Base-by-base conservation (phyloP, 2,329 filamentous ascomycete genomes). In the Lomentospora prolificans region DNA sequence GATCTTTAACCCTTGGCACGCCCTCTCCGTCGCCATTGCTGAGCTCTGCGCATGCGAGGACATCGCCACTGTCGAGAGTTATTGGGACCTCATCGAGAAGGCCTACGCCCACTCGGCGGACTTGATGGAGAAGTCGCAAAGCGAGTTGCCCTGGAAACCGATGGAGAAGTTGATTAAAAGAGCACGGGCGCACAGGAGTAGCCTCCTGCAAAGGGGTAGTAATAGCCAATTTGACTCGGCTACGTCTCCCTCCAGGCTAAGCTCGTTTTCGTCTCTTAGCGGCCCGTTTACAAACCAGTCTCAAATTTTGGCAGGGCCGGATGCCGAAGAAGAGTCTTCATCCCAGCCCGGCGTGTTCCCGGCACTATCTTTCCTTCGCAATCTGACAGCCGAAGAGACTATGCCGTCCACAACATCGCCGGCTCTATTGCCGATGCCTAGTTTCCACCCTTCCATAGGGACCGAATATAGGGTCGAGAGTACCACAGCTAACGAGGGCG, bases 151-250 rank as follows among this genome's bases (percentile, higher is more conserved):
- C 25, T 31, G 30, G 30, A 17, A 24, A 9, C 50, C 50, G 30
- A 51, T 51, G 50, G 50, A 51, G 50, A 51, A 51, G 14, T 31
- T 51, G 50, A 51, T 51, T 22, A 30, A 33, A 19, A 51, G 30
- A n/a, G 50, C 50, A 12, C 14, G 50, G 19, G 50, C 50, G 50
- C n/a, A 28, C 5, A 22, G 50, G n/a, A 51, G 25, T 24, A 51
- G 50, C 30, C 30, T 51, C n/a, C 6, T 51, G 27, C 50, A 51
- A n/a, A 19, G 50, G 50, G 24, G 24, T 28, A 41, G 36, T 4
- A 17, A 14, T 19, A n/a, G n/a, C n/a, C 36, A 41, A 17, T 7
- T 41, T 14, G 36, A 41, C 36, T 41, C 36, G n/a, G n/a, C 36
- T 17, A 17, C 36, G 14, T 17, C 36, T 14, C 36, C 19, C 9